Conservation (phyloP, 2,329 filamentous ascomycete genomes). For the Aschersonia sp. region DNA sequence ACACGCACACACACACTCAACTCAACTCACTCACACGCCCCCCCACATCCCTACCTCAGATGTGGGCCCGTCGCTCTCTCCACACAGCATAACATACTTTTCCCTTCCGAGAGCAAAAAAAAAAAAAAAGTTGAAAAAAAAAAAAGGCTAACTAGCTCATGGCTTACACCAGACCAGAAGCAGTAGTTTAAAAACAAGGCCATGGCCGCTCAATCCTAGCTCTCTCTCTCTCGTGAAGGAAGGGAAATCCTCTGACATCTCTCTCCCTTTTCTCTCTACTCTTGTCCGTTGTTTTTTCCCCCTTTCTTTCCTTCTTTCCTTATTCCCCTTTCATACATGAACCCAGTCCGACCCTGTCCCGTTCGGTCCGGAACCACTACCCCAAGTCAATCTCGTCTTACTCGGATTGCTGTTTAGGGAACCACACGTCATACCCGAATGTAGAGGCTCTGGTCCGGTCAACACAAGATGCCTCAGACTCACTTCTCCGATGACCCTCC, state of each 20-base stretch:
- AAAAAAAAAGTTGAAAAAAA: not conserved
- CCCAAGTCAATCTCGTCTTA: too few relatives aligned
- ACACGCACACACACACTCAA: too few relatives aligned
- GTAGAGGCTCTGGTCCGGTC: not conserved
- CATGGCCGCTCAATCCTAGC: not conserved
- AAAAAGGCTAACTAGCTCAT: not conserved
- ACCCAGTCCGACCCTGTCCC: too few relatives aligned
- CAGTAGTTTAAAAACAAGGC: not conserved
- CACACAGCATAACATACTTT: not conserved
- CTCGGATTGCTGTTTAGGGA: too few relatives aligned
- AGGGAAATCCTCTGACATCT: not conserved
- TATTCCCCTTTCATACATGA: too few relatives aligned
- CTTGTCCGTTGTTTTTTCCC: not conserved
- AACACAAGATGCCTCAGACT: constrained; percentile 12
- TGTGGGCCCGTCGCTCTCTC: not conserved
- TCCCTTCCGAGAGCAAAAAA: not conserved
- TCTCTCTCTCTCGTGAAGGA: too few relatives aligned
- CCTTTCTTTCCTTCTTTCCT: too few relatives aligned
- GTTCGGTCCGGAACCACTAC: too few relatives aligned
- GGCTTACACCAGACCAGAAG: not conserved
- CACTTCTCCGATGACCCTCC: constrained; percentile 22
- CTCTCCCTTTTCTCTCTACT: not conserved
- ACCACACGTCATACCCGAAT: too few relatives aligned
- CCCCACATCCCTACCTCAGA: too few relatives aligned
- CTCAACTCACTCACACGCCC: too few relatives aligned